Conservation (phyloP, 2,329 filamentous ascomycete species). For the Chrysoporthe austroafricana region DNA sequence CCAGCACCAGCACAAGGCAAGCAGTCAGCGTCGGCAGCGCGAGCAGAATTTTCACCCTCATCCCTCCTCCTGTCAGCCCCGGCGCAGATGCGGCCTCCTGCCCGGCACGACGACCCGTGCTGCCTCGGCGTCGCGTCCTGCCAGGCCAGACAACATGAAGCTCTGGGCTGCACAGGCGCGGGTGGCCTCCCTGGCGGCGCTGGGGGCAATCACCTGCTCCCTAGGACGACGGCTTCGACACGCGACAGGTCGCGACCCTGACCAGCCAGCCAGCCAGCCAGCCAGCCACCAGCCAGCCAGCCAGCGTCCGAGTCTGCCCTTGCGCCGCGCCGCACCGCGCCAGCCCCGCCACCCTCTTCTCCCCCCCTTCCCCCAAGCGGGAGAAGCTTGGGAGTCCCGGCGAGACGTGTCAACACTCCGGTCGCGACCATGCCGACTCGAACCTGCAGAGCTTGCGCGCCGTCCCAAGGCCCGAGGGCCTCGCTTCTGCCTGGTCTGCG, state of each 20-base stretch:
- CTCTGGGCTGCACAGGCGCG: not conserved
- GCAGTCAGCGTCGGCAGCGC: not conserved
- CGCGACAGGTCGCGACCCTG: not conserved
- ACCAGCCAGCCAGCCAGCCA: not conserved
- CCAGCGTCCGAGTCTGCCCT: too few relatives aligned
- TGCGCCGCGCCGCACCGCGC: constrained; percentile 4
- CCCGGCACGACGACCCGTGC: not conserved
- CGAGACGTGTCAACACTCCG: not conserved
- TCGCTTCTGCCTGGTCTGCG: not conserved
- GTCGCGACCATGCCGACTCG: not conserved
- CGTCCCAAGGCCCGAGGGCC: too few relatives aligned
- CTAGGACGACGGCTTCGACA: not conserved
- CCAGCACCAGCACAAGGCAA: not conserved
- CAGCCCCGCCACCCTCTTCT: too few relatives aligned
- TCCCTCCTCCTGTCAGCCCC: not conserved
- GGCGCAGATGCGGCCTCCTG: not conserved
- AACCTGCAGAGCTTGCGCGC: not conserved
- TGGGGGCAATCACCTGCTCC: not conserved
- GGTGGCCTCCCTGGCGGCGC: not conserved
- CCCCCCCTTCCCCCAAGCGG: not conserved
- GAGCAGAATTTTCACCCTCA: constrained; percentile 7
- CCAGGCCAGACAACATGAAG: not conserved
- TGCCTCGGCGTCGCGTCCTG: not conserved
- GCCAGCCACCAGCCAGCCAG: too few relatives aligned
- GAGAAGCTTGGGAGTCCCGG: not conserved